Percentiles rank a stretch among this genome's conserved stretches.
Conservation (phyloP, 371 early-diverging fungal genomes). For the Mortierella sp. region DNA sequence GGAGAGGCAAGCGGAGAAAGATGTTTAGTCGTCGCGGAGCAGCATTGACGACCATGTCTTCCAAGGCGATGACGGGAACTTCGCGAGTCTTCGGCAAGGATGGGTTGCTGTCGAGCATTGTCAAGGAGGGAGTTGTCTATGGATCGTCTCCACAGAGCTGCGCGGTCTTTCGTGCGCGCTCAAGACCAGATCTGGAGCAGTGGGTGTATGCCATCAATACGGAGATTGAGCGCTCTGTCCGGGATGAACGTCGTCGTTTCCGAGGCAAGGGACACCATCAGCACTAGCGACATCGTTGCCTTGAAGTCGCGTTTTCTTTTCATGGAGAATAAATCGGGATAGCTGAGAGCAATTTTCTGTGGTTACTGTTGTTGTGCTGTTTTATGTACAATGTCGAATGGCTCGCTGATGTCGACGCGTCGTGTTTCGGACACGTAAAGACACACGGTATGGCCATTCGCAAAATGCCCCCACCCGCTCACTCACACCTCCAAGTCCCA, state of each 20-base stretch:
- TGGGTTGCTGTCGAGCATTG: slow-evolving; percentile 35
- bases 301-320: neutral
- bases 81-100: slow-evolving; percentile 45
- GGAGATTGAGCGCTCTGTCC: slow-evolving; percentile 55
- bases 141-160: slow-evolving; percentile 38
- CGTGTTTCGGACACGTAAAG: too few relatives aligned
- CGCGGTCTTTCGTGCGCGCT: slow-evolving; percentile 45
- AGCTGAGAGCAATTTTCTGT: neutral
- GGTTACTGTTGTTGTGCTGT: too few relatives aligned
- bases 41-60: slow-evolving; percentile 29
- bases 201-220: slow-evolving; percentile 59
- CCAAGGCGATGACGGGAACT: slow-evolving; percentile 21
- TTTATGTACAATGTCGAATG: too few relatives aligned
- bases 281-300: neutral
- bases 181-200: slow-evolving; percentile 53
- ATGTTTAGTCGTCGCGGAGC: slow-evolving; percentile 57
- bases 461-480: too few relatives aligned
- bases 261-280: slow-evolving; percentile 16
- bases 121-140: slow-evolving; percentile 53
- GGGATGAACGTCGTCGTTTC: slow-evolving; percentile 38
- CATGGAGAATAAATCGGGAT: neutral
- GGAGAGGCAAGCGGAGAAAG: slow-evolving; percentile 62
- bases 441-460: neutral
- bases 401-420: too few relatives aligned
- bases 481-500: too few relatives aligned